A percentile compares a stretch with the other conserved stretches of the same genome.
Evolutionary conservation across 805 yeast species (phyloP).

Genomic region (Hanseniaspora lachancei): DNA sequence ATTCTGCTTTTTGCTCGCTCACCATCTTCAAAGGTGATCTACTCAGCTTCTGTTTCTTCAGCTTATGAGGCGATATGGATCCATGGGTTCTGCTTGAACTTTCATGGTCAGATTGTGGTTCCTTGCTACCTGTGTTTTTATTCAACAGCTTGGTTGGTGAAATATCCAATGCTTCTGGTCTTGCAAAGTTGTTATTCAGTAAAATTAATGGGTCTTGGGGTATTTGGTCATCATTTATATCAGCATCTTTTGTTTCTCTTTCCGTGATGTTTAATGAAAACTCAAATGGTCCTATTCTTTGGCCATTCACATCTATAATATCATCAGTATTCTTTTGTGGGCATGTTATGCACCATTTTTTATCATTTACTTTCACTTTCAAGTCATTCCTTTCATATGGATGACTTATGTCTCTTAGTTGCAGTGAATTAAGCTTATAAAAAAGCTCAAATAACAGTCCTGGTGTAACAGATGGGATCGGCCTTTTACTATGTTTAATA

Average conservation of each 20-base stretch:
- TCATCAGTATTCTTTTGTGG: neutral
- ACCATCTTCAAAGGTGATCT: neutral
- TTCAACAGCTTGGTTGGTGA: neutral
- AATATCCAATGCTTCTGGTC: conserved; percentile 7
- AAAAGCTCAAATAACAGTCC: conserved; percentile 6
- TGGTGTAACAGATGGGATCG: conserved; percentile 8
- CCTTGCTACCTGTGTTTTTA: neutral
- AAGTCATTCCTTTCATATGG: neutral
- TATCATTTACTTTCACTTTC: neutral
- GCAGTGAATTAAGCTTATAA: neutral
- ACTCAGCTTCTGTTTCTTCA: neutral
- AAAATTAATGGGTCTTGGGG: neutral
- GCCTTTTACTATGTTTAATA: neutral
- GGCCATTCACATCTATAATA: neutral
- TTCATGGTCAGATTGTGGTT: neutral
- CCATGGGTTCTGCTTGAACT: neutral
- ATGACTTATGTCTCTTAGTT: neutral
- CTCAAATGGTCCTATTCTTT: neutral
- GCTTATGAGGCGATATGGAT: neutral
- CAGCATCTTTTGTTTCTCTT: neutral
- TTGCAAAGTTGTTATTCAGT: neutral
- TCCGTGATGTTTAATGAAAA: neutral
- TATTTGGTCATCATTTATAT: neutral
- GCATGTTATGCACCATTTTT: conserved; percentile 10
- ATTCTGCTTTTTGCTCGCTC: neutral